Evolutionary conservation across 352 stramenopile genomes (phyloP), one percentile per base, ranked within the genome.

Genomic region (Phytopythium kandeliae): DNA sequence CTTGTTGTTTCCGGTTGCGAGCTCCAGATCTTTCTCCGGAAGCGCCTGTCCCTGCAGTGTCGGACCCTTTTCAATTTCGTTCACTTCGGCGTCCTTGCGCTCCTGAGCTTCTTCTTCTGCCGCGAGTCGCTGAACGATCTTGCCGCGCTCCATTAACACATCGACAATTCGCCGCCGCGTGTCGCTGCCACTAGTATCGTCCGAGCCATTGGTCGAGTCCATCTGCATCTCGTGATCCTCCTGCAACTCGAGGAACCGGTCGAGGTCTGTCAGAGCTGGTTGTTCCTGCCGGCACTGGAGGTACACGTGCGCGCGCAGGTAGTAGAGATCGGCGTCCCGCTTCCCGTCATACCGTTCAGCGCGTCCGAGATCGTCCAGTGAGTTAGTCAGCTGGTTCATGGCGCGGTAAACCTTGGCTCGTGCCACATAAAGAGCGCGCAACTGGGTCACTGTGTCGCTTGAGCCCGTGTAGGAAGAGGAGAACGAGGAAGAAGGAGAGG

Each of bases 191-290:
- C 21, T 38, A 11, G 13, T 21, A 10, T 17, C 44, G 25, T 22
- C 46, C 34, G 22, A 52, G 31, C 33, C 40, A 36, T 16, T 54
- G 36, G 15, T 62, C 42, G 54, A 66, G 44, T 64, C 69, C 49
- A 36, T 54, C 5, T 56, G 46, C 36, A 59, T 60, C 19, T 65
- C 49, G 45, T 60, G 56, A 54, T 78, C 73, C 55, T 84, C 70
- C 43, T 86, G 74, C 26, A 90, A 52, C 53, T 90, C 77, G 19
- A 89, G 53, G 45, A 85, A 82, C n/a, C 63, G 63, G 55, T 88
- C 74, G n/a, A 87, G 63, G 36, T 86, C 79, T 9, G 58, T 46
- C 36, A 89, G 48, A 16, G 79, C 79, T 8, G 81, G 58, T 9
- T 42, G 16, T 11, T 73, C 59, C 37, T 88, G 70, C 35, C 67